Base-by-base conservation (phyloP, 202 grass and related monocot species). In the Alloteropsis angusta region DNA sequence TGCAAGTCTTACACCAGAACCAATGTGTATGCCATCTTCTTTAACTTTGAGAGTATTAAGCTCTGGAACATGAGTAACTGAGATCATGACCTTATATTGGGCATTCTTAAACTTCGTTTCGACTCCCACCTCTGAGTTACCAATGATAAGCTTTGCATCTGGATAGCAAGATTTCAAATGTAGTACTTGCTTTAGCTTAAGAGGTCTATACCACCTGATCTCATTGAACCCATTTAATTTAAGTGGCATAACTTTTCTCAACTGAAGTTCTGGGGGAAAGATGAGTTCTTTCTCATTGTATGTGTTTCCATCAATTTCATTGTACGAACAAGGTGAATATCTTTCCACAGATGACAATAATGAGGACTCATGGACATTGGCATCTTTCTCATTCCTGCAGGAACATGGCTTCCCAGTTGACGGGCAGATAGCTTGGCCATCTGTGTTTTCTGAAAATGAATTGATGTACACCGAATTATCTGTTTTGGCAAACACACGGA, bases 41-140 rank as follows among this genome's bases (percentile, higher is more conserved):
- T 80, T 87, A 45, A 85, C 61, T 54, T 69, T 74, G 46, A 97
- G 79, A 13, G 75, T 61, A 79, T 94, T 83, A 85, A 97, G 89
- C 84, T 97, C 91, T 78, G 87, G 71, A 72, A 97, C 87, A 86
- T 97, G 85, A 71, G 91, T 92, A 42, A 94, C 87, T 61, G 85
- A 90, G 36, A 97, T 92, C 70, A 97, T 54, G 56, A 90, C 80
- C 54, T 83, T 73, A 83, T 94, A 92, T 26, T 85, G 87, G 35
- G 74, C 83, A 83, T 94, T 94, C 47, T 94, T 97, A 68, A 97
- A 97, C 84, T 92, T 97, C 13, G 89, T 94, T 77, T 97, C 95
- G 30, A 97, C 89, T 74, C 95, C 95, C 70, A 97, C 87, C 84
- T 97, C 94, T 28, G 87, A 85, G 71, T 97, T 97, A 81, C 95